Percentiles rank a stretch among this genome's conserved stretches.
Evolutionary conservation across 352 stramenopile species (phyloP).

Genomic region (Peronospora belbahrii): DNA sequence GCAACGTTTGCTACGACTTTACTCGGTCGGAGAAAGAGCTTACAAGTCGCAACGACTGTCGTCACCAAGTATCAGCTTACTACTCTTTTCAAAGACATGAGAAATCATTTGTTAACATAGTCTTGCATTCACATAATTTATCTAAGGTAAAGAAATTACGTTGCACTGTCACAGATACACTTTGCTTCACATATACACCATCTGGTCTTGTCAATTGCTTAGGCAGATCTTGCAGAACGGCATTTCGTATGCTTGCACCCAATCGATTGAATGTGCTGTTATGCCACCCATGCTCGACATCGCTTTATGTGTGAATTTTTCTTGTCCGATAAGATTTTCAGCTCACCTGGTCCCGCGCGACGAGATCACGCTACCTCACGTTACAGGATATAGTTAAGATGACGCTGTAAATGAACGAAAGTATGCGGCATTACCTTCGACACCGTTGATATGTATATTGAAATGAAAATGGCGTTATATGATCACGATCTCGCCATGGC

Average conservation of each 20-base stretch:
- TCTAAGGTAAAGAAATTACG: too few relatives aligned
- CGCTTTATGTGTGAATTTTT: slow-evolving; percentile 17
- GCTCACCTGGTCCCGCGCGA: neutral
- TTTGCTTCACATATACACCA: too few relatives aligned
- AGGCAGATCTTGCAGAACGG: neutral
- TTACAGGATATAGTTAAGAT: too few relatives aligned
- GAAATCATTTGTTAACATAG: too few relatives aligned
- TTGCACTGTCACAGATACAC: too few relatives aligned
- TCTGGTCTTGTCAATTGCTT: neutral
- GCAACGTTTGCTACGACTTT: too few relatives aligned
- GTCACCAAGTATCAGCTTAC: too few relatives aligned
- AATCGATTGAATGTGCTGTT: slow-evolving; percentile 1
- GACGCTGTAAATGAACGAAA: neutral
- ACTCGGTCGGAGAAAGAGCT: too few relatives aligned
- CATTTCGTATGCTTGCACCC: slow-evolving; percentile 4
- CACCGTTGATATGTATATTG: slow-evolving; percentile 6
- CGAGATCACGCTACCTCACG: neutral
- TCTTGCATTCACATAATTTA: too few relatives aligned
- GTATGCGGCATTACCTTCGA: slow-evolving; percentile 3
- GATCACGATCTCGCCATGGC: slow-evolving; percentile 9
- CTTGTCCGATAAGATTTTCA: slow-evolving; percentile 14
- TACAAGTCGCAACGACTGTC: too few relatives aligned
- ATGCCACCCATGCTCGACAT: slow-evolving; percentile 15
- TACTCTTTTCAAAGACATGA: too few relatives aligned
- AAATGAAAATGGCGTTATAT: slow-evolving; percentile 8